These are phyloP conservation scores for Bipolaris zeicola DNA, from an alignment of 2,329 filamentous ascomycete species.

Conservation along the genomic window DNA sequence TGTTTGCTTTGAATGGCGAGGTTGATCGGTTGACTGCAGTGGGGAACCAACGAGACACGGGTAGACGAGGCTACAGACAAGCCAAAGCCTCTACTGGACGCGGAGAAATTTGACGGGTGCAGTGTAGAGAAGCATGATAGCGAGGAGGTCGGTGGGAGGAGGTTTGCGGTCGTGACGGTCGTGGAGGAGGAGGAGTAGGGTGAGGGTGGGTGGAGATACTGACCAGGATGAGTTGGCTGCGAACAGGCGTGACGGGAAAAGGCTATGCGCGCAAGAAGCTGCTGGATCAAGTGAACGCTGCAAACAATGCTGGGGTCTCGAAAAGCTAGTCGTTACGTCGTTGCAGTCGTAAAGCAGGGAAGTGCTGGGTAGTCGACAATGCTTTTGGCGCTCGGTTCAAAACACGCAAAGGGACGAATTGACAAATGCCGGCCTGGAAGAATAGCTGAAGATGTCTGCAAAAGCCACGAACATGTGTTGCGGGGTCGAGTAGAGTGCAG, in stretches of 20 bases:
- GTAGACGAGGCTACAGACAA: constrained; percentile 43
- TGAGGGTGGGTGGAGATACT: constrained; percentile 14
- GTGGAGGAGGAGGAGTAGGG: not conserved
- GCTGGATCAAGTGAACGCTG: constrained; percentile 43
- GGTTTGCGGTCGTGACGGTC: not conserved
- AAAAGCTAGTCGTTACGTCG: constrained; percentile 50
- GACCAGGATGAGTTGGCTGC: constrained; percentile 23
- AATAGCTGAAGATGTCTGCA: constrained; percentile 29
- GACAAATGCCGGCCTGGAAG: constrained; percentile 35
- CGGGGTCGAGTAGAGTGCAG: constrained; percentile 16
- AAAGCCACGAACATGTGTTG: constrained; percentile 29
- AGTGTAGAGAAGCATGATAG: constrained; percentile 1
- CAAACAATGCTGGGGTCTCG: constrained; percentile 48
- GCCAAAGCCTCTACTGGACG: constrained; percentile 17
- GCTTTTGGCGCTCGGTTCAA: constrained; percentile 42
- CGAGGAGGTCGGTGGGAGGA: not conserved
- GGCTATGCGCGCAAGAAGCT: constrained; percentile 14
- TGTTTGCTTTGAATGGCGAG: constrained; percentile 39
- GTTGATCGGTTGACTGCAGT: constrained; percentile 26
- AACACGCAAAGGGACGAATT: constrained; percentile 39
- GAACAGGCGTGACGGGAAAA: constrained; percentile 19
- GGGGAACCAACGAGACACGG: constrained; percentile 30
- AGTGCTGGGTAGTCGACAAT: constrained; percentile 26
- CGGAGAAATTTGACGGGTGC: constrained; percentile 14
- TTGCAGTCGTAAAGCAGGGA: constrained; percentile 47